phyloP scores from a whole-genome alignment of 2,329 filamentous ascomycete species.

The Alternaria viburni region DNA sequence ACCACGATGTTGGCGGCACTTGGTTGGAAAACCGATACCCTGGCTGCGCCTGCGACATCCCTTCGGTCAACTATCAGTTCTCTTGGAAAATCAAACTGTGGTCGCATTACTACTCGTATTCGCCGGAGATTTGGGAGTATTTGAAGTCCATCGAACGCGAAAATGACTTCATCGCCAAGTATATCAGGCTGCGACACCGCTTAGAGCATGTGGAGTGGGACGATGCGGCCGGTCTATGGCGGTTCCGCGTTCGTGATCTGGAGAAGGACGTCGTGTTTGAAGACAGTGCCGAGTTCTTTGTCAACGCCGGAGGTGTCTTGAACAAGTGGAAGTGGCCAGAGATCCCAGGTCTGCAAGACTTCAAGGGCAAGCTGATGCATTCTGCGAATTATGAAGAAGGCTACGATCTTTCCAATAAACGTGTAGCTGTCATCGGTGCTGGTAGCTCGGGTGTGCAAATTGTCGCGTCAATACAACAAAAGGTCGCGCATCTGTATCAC shows the following conservation, averaged over 20 bases:
- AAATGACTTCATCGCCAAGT: conserved; percentile 42
- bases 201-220: conserved; percentile 31
- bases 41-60: conserved; percentile 48
- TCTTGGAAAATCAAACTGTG: conserved; percentile 59
- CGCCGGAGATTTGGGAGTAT: conserved; percentile 58
- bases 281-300: conserved; percentile 32
- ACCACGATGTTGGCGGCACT: conserved; percentile 50
- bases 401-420: conserved; percentile 46
- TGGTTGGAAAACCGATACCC: conserved; percentile 52
- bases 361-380: conserved; percentile 54
- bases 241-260: conserved; percentile 19
- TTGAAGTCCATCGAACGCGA: conserved; percentile 51
- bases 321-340: conserved; percentile 52
- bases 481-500: conserved; percentile 49
- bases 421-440: conserved; percentile 52
- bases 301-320: conserved; percentile 30
- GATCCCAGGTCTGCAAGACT: conserved; percentile 48
- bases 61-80: conserved; percentile 50
- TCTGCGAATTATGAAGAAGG: conserved; percentile 51
- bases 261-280: conserved; percentile 19
- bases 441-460: conserved; percentile 54
- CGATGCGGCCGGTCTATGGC: conserved; percentile 20
- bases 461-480: conserved; percentile 49
- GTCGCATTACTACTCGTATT: conserved; percentile 52
- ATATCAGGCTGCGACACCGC: conserved; percentile 25